Base-by-base conservation (phyloP, 2,329 filamentous ascomycete genomes). In the Cladophialophora immunda region DNA sequence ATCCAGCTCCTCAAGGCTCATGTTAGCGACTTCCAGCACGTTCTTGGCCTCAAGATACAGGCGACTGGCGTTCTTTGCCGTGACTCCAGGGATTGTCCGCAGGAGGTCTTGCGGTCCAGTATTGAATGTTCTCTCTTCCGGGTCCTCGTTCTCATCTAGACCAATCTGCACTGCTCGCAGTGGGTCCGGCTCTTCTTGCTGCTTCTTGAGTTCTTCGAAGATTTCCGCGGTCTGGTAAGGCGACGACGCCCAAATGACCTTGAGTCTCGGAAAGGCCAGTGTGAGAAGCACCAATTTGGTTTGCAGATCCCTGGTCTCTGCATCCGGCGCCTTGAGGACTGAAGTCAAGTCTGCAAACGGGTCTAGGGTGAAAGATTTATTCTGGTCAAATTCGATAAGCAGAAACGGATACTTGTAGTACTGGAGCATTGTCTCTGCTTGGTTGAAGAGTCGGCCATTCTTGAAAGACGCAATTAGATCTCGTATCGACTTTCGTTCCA, bases 211-310 rank as follows among this genome's bases (percentile, higher is more conserved):
- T 71, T 93, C 90, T 74, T 94, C 90, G 77, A 99, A 98, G 69
- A 99, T 98, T 81, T 98, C 94, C 1, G 95, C 95, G 0, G 95
- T 98, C 78, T 99, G 94, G 76, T 97, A 97, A 0, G 95, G 94
- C 11, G 90, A 93, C 8, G 88, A 92, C 8, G 92, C 95, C 95
- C 95, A 99, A 73, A 99, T 93, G 73, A 99, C 91, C 71, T 92
- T 90, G 57, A 99, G 85, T 25, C 88, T 88, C 0, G 95, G 95
- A 74, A 98, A 99, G 0, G 94, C 92, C 4, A 99, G 86, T 0
- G 94, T 97, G 22, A 99, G 86, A 53, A 98, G 88, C 13, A 97
- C 95, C 54, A 99, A 85, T 79, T 97, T 95, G 69, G 91, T 90
- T 77, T 99, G 95, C 34, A 97, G 84, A 75, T 97, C 95, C 38